Base-by-base conservation (phyloP, 2,329 filamentous ascomycete genomes). In the Penicillium sp. region DNA sequence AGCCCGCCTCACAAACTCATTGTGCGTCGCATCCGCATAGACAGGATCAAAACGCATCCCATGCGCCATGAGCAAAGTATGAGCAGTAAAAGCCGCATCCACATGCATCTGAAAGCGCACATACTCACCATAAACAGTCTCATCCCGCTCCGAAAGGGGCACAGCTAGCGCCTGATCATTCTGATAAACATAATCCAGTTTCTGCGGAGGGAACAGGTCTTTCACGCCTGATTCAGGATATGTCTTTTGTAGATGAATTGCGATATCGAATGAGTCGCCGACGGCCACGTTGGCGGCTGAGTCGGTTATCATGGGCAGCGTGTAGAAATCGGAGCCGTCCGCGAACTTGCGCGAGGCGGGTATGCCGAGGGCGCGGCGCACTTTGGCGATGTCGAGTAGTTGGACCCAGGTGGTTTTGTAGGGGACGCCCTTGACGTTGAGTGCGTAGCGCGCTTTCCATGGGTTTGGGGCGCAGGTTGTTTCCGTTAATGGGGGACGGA, bases 221-320 rank as follows among this genome's bases (percentile, higher is more conserved):
- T 74, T 72, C 1, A 61, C 68, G 1, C 50, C 75, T 0, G 73
- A 63, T 27, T 65, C 49, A 0, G 80, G 79, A 47, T 79, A 82
- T 0, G 63, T 72, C 1, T 73, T 66, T 23, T 85, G 75, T 1
- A 86, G 72, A 57, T 84, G 79, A 24, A 77, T 66, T 6, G 83
- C 83, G 52, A 86, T 86, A 45, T 86, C 83, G 59, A 84, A 83
- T 2, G 81, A 81, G 66, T 87, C 83, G 4, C 83, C 83, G 2
- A 85, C 65, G 50, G 4, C 59, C 60, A 4, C 20, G 4, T 23
- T 23, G 0, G 74, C 77, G 15, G 58, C 47, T 0, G 70, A 62
- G 44, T 84, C 79, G 1, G 69, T 57, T 20, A 86, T 63, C 37
- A 84, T 72, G 1, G 83, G 83, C 0, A 86, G 73, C 2, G 83